Base-by-base conservation (phyloP, 2,329 filamentous ascomycete genomes). In the Neophaeococcomyces aloes region DNA sequence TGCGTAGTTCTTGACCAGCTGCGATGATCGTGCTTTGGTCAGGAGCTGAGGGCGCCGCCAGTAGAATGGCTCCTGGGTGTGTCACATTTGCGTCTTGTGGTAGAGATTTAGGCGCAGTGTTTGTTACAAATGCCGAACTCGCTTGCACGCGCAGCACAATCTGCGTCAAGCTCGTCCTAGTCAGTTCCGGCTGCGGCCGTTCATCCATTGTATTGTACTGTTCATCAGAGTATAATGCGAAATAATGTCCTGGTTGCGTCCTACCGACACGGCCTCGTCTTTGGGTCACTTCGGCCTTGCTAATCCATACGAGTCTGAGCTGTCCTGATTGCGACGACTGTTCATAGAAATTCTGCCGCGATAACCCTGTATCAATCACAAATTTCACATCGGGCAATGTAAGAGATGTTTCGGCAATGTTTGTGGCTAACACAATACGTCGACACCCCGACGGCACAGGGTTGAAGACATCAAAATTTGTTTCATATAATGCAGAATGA, bases 341-440 rank as follows among this genome's bases (percentile, higher is more conserved):
- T 43, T 54, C 48, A 37, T 44, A 50, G 18, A 37, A 17, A 19
- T 27, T 39, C 18, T 37, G 48, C 27, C 48, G 47, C 5, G 40
- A 88, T 62, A 94, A 95, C 41, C 91, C 91, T 1, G 86, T 87
- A 61, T 98, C 91, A 46, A 98, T 83, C 33, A 98, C 91, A 56
- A 88, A 94, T 1, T 89, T 95, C 19, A 98, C 86, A 59, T 96
- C 89, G 1, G 89, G 89, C 52, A 98, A 96, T 0, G 91, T 98
- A 58, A 98, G 94, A 68, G 89, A 91, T 1, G 91, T 96, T 62
- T 98, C 91, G 3, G 91, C 91, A 61, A 98, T 96, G 58, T 96
- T 96, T 13, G 91, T 98, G 2, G 91, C 87, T 41, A 98, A 73
- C 2, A 98, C 88, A 51, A 98, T 91, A 65, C 96, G 96, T 50